These are phyloP conservation scores for Taphrina pruni DNA, from an alignment of 1,139 yeast species.

Conservation along the genomic window DNA sequence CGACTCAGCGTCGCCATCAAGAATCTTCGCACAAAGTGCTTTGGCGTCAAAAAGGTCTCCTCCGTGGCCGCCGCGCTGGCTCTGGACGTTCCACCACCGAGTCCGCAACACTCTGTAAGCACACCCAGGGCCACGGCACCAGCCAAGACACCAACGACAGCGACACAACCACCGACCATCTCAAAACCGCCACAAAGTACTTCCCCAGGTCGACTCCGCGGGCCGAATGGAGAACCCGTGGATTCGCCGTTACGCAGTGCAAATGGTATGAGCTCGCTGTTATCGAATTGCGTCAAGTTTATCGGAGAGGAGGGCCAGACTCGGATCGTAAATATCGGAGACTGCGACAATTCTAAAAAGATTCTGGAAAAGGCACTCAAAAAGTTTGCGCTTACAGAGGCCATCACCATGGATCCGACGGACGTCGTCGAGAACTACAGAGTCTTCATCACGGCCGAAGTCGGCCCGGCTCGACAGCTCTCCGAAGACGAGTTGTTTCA, in stretches of 20 bases:
- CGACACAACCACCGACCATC: neutral
- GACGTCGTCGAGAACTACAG: constrained; percentile 26
- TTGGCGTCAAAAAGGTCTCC: constrained; percentile 10
- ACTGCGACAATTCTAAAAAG: constrained; percentile 80
- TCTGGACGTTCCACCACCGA: constrained; percentile 33
- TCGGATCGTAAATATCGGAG: constrained; percentile 73
- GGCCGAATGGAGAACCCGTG: constrained; percentile 1
- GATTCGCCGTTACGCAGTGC: constrained; percentile 38
- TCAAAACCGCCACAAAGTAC: neutral
- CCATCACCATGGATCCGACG: constrained; percentile 27
- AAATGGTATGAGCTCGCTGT: constrained; percentile 25
- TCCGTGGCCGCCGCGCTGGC: constrained; percentile 35
- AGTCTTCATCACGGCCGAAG: constrained; percentile 50
- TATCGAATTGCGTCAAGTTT: constrained; percentile 63
- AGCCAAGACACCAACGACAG: neutral
- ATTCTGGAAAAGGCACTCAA: constrained; percentile 74
- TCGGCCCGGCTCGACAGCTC: constrained; percentile 59
- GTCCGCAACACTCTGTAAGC: neutral
- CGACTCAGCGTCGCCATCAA: constrained; percentile 62
- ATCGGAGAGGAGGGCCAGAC: constrained; percentile 68
- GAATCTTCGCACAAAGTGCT: constrained; percentile 48
- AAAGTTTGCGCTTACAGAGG: constrained; percentile 54
- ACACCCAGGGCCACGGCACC: constrained; percentile 2
- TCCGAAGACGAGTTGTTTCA: constrained; percentile 83
- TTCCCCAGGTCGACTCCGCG: constrained; percentile 6